Evolutionary conservation across 2,329 filamentous ascomycete species (phyloP).

Genomic region (Trichoderma koningiopsis): DNA sequence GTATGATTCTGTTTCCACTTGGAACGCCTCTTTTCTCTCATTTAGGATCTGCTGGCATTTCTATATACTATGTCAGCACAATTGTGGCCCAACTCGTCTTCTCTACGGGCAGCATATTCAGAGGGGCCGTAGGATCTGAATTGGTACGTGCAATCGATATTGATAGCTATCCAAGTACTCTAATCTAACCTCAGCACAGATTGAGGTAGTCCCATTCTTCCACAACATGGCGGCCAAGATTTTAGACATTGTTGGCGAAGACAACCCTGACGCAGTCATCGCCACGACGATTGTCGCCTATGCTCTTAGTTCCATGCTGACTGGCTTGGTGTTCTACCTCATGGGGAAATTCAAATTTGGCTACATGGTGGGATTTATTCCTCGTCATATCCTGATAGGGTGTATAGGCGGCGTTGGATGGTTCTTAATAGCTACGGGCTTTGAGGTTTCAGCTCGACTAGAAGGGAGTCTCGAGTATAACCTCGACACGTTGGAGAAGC

Average conservation of each 20-base stretch:
- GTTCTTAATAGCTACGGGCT: slow-evolving; percentile 87
- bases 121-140: slow-evolving; percentile 89
- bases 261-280: slow-evolving; percentile 81
- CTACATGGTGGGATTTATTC: slow-evolving; percentile 94
- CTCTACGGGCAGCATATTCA: slow-evolving; percentile 84
- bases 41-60: slow-evolving; percentile 90
- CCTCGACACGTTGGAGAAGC: slow-evolving; percentile 70
- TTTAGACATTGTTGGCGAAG: slow-evolving; percentile 72
- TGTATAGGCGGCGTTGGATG: slow-evolving; percentile 97
- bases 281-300: slow-evolving; percentile 94
- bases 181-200: slow-evolving; percentile 49
- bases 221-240: slow-evolving; percentile 97
- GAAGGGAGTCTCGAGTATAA: slow-evolving; percentile 85
- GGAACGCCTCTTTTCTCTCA: slow-evolving; percentile 82
- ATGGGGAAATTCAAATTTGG: slow-evolving; percentile 88
- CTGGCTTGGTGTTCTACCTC: slow-evolving; percentile 85
- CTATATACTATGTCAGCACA: slow-evolving; percentile 98
- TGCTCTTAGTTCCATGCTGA: slow-evolving; percentile 85
- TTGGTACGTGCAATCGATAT: slow-evolving; percentile 58
- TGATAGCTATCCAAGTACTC: not conserved
- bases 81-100: slow-evolving; percentile 92
- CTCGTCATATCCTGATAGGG: slow-evolving; percentile 91
- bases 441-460: slow-evolving; percentile 89
- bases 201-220: slow-evolving; percentile 98
- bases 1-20: slow-evolving; percentile 93